These are phyloP conservation scores for Geotrichum bryndzae DNA, from an alignment of 1,139 yeast genomes.

Conservation along the genomic window DNA sequence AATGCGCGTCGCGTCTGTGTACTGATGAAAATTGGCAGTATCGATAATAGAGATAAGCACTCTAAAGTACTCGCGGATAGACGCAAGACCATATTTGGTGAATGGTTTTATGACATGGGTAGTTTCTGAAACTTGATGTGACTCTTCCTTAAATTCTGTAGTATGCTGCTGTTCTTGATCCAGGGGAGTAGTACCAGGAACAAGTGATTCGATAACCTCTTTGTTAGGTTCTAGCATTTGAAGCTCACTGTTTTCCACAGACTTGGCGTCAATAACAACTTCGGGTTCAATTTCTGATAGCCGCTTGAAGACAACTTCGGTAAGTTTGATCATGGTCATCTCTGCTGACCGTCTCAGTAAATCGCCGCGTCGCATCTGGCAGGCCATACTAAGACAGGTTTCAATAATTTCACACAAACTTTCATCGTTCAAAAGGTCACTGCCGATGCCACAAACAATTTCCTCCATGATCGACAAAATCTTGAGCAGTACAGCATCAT, in stretches of 20 bases:
- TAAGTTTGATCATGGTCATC: slow-evolving; percentile 64
- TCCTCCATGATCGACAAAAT: slow-evolving; percentile 71
- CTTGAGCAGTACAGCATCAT: slow-evolving; percentile 82
- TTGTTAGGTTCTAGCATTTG: slow-evolving; percentile 14
- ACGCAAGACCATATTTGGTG: slow-evolving; percentile 58
- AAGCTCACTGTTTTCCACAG: slow-evolving; percentile 14
- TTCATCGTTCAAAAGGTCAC: slow-evolving; percentile 66
- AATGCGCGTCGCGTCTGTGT: slow-evolving; percentile 79
- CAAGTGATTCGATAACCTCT: slow-evolving; percentile 5
- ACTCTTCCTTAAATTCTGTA: not conserved
- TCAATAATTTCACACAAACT: slow-evolving; percentile 85
- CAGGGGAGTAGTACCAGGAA: not conserved
- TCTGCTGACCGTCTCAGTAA: slow-evolving; percentile 87
- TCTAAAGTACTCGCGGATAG: slow-evolving; percentile 63
- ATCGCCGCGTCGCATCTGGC: slow-evolving; percentile 88
- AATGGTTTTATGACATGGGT: slow-evolving; percentile 10
- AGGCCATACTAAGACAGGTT: slow-evolving; percentile 85
- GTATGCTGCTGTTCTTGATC: not conserved
- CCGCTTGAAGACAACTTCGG: slow-evolving; percentile 56
- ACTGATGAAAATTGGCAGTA: slow-evolving; percentile 76
- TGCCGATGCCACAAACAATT: slow-evolving; percentile 57
- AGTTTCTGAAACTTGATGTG: not conserved
- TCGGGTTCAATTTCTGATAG: slow-evolving; percentile 54
- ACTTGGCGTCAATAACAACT: slow-evolving; percentile 22
- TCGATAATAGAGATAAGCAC: slow-evolving; percentile 78